phyloP scores from a whole-genome alignment of 768 basidiomycete genomes.

The Sistotremastrum suecicum region DNA sequence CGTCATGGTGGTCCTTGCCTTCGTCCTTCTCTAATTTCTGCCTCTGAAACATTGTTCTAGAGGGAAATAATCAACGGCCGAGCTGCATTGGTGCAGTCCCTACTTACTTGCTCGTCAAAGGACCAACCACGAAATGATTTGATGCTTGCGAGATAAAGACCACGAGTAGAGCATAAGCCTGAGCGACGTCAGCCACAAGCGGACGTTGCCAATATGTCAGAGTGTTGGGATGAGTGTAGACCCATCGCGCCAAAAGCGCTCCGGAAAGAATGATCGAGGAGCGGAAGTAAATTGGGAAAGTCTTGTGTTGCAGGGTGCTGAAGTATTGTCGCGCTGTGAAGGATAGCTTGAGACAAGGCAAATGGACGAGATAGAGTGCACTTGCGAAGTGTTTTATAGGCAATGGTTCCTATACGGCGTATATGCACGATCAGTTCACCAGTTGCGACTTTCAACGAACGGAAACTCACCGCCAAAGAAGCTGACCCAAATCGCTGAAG shows the following conservation, averaged over 20 bases:
- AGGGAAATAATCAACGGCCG: background rate
- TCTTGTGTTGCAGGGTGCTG: constrained; percentile 55
- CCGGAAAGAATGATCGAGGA: constrained; percentile 41
- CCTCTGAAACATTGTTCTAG: constrained; percentile 62
- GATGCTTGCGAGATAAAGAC: constrained; percentile 35
- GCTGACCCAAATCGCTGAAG: constrained; percentile 40
- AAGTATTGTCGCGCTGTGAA: constrained; percentile 57
- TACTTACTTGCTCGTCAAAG: constrained; percentile 52
- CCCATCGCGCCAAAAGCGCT: constrained; percentile 43
- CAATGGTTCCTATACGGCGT: constrained; percentile 37
- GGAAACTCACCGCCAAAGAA: constrained; percentile 43
- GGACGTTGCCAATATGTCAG: constrained; percentile 32
- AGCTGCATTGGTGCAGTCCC: background rate
- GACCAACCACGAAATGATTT: constrained; percentile 62
- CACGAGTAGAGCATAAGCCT: constrained; percentile 40
- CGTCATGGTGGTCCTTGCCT: constrained; percentile 50
- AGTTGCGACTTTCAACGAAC: background rate
- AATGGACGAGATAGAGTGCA: constrained; percentile 1
- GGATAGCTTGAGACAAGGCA: background rate
- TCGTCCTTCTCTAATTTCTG: constrained; percentile 64
- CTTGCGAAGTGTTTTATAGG: constrained; percentile 45
- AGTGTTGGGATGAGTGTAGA: constrained; percentile 41
- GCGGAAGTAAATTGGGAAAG: constrained; percentile 63
- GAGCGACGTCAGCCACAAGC: constrained; percentile 43
- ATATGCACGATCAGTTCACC: constrained; percentile 6